A percentile compares a stretch with the other conserved stretches of the same genome.
These are phyloP conservation scores for Anthracocystis panici-leucophaei DNA, from an alignment of 1,284 basidiomycete genomes.

Conservation along the genomic window DNA sequence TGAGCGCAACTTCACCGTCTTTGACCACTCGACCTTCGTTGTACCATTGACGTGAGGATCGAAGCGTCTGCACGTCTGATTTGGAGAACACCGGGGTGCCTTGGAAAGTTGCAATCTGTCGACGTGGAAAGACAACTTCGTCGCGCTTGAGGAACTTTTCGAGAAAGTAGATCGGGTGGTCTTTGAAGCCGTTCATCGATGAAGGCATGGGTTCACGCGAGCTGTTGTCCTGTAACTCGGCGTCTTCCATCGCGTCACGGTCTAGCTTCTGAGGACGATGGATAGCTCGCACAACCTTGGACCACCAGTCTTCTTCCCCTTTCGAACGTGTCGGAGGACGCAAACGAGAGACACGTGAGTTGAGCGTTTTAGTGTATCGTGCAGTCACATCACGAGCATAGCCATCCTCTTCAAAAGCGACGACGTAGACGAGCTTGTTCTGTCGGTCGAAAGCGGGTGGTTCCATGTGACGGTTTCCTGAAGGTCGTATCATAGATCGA, in stretches of 20 bases:
- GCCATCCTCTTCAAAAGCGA: conserved; percentile 88
- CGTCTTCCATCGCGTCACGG: conserved; percentile 92
- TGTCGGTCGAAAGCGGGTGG: conserved; percentile 76
- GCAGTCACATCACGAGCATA: conserved; percentile 74
- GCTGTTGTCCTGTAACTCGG: conserved; percentile 84
- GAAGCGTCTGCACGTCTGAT: conserved; percentile 82
- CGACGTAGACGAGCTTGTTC: conserved; percentile 91
- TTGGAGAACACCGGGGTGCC: conserved; percentile 94
- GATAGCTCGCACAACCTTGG: conserved; percentile 55
- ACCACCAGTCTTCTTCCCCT: conserved; percentile 84
- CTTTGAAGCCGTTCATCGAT: conserved; percentile 90
- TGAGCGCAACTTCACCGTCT: conserved; percentile 84
- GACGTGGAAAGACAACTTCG: conserved; percentile 84
- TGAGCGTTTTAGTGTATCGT: conserved; percentile 80
- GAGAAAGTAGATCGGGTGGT: conserved; percentile 92
- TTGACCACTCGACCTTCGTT: conserved; percentile 82
- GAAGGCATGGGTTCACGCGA: conserved; percentile 94
- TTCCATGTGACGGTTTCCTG: conserved; percentile 76
- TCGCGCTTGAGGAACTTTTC: conserved; percentile 88
- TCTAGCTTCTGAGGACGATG: conserved; percentile 73
- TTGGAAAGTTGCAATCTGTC: conserved; percentile 87
- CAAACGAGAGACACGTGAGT: conserved; percentile 83
- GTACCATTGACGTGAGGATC: conserved; percentile 95
- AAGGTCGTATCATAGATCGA: conserved; percentile 71
- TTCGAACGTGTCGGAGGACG: conserved; percentile 79